Percentiles rank a stretch among this genome's conserved stretches.
Conservation (phyloP, 768 basidiomycete species). For the Russula sp. region DNA sequence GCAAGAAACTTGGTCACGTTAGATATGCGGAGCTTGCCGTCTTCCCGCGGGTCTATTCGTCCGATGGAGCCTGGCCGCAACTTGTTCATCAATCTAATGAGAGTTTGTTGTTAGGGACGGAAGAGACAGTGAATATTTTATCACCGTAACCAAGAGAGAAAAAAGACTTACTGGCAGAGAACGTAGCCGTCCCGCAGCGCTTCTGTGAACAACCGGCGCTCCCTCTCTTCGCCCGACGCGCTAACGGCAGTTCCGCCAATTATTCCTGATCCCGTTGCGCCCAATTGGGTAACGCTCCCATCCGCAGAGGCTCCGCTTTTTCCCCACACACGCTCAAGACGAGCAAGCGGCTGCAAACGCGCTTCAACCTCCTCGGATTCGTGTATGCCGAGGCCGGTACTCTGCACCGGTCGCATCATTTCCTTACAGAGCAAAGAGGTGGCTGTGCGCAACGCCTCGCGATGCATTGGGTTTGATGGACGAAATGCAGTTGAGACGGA, state of each 20-base stretch:
- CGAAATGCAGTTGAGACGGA: constrained; percentile 44
- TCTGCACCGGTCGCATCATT: constrained; percentile 58
- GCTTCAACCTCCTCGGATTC: constrained; percentile 79
- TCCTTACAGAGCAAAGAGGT: constrained; percentile 64
- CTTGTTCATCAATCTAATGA: constrained; percentile 71
- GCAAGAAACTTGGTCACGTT: constrained; percentile 80
- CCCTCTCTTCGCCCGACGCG: constrained; percentile 67
- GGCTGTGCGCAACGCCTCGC: constrained; percentile 67
- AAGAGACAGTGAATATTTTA: background rate
- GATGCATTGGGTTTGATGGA: constrained; percentile 53
- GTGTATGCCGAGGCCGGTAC: constrained; percentile 47
- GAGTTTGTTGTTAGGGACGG: constrained; percentile 25
- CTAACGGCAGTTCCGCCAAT: constrained; percentile 40
- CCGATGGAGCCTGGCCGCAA: constrained; percentile 59
- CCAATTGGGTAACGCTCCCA: constrained; percentile 42
- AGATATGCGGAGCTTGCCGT: constrained; percentile 59
- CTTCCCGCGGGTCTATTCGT: constrained; percentile 63
- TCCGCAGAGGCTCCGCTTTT: constrained; percentile 50
- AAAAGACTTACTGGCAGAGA: constrained; percentile 73
- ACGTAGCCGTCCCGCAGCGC: constrained; percentile 81
- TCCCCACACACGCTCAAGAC: constrained; percentile 76
- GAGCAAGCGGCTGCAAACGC: constrained; percentile 54
- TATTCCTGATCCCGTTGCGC: constrained; percentile 20
- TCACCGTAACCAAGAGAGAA: constrained; percentile 15
- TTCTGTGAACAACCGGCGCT: constrained; percentile 69